Evolutionary conservation across 1,284 basidiomycete genomes (phyloP), one percentile per base, ranked within the genome.

Genomic region (Puccinia brachypodii): DNA sequence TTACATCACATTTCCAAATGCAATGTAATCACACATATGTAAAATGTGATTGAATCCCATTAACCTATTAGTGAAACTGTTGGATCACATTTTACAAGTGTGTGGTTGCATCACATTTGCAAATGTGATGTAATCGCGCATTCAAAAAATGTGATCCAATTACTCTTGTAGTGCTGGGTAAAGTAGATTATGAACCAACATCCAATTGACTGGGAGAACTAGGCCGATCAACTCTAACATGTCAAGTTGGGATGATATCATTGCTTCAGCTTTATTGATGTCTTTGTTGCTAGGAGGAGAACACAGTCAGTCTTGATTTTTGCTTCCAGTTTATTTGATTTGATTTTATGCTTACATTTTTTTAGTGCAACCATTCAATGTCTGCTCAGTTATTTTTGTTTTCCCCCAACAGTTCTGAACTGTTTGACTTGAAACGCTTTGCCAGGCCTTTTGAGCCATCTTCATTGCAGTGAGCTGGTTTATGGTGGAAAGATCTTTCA

Each of bases 101-200:
- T n/a, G n/a, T n/a, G n/a, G n/a, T n/a, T n/a, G n/a, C n/a, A n/a
- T n/a, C n/a, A n/a, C n/a, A n/a, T n/a, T n/a, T n/a, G n/a, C n/a
- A n/a, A n/a, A n/a, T n/a, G n/a, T n/a, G n/a, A n/a, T n/a, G n/a
- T n/a, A n/a, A n/a, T n/a, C n/a, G n/a, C n/a, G n/a, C n/a, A n/a
- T n/a, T n/a, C n/a, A n/a, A n/a, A n/a, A n/a, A n/a, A n/a, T n/a
- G n/a, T n/a, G n/a, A n/a, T n/a, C n/a, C n/a, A n/a, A n/a, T n/a
- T n/a, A n/a, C n/a, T n/a, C n/a, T n/a, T n/a, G n/a, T n/a, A n/a
- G n/a, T n/a, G n/a, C n/a, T 44, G 38, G 66, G 25, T 68, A 22
- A n/a, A 62, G 60, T 11, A 62, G 60, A 69, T 62, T 9, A n/a
- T 11, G 28, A 62, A 62, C 28, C 28, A 25, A 71, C 69, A 71